Percentiles rank a stretch among this genome's conserved stretches.
phyloP scores from a whole-genome alignment of 768 basidiomycete genomes.

The Lentinula detonsa region DNA sequence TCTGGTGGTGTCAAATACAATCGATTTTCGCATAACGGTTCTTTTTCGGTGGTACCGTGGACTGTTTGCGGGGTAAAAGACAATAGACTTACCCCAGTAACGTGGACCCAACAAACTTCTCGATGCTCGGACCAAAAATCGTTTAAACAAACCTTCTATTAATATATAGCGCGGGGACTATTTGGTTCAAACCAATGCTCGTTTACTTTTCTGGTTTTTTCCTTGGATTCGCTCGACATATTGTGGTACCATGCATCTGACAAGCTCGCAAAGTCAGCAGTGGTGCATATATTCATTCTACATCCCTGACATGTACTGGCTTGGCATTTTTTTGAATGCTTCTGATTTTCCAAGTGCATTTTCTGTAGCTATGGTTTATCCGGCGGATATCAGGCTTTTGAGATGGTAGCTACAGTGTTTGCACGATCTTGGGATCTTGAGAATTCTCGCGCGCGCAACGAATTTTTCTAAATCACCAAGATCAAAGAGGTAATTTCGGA shows the following conservation, averaged over 20 bases:
- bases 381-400: too few species aligned
- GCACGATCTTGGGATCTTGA: conserved; percentile 72
- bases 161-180: not conserved
- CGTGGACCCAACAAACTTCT: not conserved
- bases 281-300: not conserved
- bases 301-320: not conserved
- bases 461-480: conserved; percentile 51
- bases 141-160: not conserved
- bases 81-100: conserved; percentile 1
- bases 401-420: conserved; percentile 56
- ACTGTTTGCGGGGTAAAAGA: conserved; percentile 4
- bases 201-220: not conserved
- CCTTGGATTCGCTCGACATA: not conserved
- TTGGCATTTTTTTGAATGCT: too few species aligned
- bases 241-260: not conserved
- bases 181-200: not conserved
- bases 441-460: conserved; percentile 77
- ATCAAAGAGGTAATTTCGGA: too few species aligned
- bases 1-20: not conserved
- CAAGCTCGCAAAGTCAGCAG: not conserved
- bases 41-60: conserved; percentile 11
- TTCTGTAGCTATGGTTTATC: too few species aligned
- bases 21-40: not conserved
- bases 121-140: not conserved
- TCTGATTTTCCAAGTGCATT: too few species aligned